Percentiles rank a stretch among this genome's conserved stretches.
These are phyloP conservation scores for Hypericum androsaemum DNA, from an alignment of 345 rosid genomes.

Conservation along the genomic window DNA sequence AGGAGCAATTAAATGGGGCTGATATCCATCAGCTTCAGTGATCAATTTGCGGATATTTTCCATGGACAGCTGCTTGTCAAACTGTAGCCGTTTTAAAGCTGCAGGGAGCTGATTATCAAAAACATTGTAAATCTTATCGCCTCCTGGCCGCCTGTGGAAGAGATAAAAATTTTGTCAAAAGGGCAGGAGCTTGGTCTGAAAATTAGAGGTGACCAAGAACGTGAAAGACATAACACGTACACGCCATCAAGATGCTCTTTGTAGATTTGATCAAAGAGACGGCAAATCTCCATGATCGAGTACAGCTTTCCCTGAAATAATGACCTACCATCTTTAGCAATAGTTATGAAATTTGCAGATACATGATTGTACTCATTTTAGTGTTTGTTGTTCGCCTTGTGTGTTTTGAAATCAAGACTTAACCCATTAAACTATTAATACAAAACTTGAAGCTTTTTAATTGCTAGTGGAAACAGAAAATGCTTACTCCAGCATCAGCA, in stretches of 20 bases:
- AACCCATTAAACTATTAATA: background rate
- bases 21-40: constrained; percentile 99
- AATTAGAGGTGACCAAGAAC: constrained; percentile 3
- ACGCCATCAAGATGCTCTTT: constrained; percentile 98
- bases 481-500: constrained; percentile 91
- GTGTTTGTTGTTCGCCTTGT: too few species aligned
- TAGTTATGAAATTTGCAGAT: background rate
- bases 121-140: constrained; percentile 85
- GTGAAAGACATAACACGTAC: constrained; percentile 31
- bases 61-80: constrained; percentile 97
- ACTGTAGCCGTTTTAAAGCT: constrained; percentile 94
- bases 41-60: constrained; percentile 92
- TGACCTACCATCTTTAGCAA: constrained; percentile 15
- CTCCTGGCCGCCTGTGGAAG: constrained; percentile 81
- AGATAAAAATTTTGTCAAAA: constrained; percentile 1
- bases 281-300: constrained; percentile 95
- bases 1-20: constrained; percentile 98
- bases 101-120: constrained; percentile 99
- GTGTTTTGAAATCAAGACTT: too few species aligned
- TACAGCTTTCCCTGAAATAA: constrained; percentile 84
- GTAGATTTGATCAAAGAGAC: constrained; percentile 85
- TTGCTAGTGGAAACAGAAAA: background rate
- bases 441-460: background rate
- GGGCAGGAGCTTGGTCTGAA: too few species aligned
- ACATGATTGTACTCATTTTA: too few species aligned